Base-by-base conservation (phyloP, 805 yeast genomes). In the Kurtzmaniella fragi region DNA sequence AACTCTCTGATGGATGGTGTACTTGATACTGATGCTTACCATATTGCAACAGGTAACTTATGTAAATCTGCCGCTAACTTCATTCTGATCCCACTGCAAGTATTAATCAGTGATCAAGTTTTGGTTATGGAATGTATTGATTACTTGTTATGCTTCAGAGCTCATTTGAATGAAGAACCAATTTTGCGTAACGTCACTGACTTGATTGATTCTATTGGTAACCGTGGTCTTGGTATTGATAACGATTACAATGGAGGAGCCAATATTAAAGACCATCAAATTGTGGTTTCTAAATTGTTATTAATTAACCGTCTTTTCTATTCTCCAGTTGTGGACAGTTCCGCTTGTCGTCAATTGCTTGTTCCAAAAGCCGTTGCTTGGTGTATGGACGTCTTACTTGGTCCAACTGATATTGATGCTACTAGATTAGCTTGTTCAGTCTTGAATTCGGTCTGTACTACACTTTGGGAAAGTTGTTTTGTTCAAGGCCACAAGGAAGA, bases 361-460 rank as follows among this genome's bases (percentile, higher is more conserved):
- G 58, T 78, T 26, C 56, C 70, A 12, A 60, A 66, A 32, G 53
- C 79, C 20, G 67, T 81, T 7, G 64, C 64, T 20, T 76, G 85
- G 82, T 59, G 81, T 0, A 62, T 82, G 59, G 78, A 78, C 38
- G 76, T 82, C 7, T 71, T 79, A 32, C 52, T 66, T 28, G 72
- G 77, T 5, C 69, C 73, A 1, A 60, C 61, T 14, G 84, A 77
- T 49, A 47, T 78, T 17, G 85, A 79, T 32, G 75, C 83, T 13
- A 55, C 80, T 1, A 71, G 95, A 57, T 61, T 84, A 45, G 83
- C 89, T 0, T 71, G 77, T 40, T 75, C 82, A 15, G 67, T 80
- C 17, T 53, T 83, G 49, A 61, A 79, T 31, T 68, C 81, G 13
- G 67, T 76, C 25, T 65, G 80, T 42, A 56, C 55, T 48, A 56